Conservation (phyloP, 805 yeast species). For the Yarrowia sp. region DNA sequence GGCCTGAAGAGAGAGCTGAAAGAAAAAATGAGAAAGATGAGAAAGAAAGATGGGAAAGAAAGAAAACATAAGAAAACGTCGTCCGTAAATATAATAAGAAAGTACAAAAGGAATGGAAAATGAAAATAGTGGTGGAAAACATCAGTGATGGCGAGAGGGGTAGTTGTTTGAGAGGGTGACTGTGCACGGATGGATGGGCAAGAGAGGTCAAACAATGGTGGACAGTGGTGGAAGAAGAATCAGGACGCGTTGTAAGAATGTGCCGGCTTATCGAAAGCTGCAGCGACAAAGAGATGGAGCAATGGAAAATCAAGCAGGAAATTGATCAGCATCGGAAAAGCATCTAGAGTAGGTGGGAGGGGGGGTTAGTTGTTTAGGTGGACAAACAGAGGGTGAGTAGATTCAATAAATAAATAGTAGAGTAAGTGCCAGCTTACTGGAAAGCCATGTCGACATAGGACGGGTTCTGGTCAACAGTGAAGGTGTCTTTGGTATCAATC, state of each 20-base stretch:
- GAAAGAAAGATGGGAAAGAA: neutral
- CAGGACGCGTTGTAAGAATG: neutral
- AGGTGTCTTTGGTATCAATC: constrained; percentile 33
- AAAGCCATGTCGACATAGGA: constrained; percentile 13
- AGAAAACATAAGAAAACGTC: neutral
- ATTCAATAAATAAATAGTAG: constrained; percentile 24
- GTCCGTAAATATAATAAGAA: constrained; percentile 3
- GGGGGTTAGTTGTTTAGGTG: constrained; percentile 15
- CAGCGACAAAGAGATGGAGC: constrained; percentile 13
- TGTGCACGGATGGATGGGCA: constrained; percentile 11
- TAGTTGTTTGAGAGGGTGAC: no score
- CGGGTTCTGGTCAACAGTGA: constrained; percentile 22
- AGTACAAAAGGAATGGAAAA: neutral
- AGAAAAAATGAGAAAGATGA: no score
- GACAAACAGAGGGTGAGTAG: constrained; percentile 33
- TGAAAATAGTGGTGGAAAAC: neutral
- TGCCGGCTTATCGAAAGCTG: constrained; percentile 20
- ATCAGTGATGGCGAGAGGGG: no score
- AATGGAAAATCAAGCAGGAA: constrained; percentile 3
- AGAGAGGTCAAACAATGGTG: neutral
- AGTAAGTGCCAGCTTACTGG: constrained; percentile 37
- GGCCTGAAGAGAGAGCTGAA: neutral
- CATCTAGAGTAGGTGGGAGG: constrained; percentile 10
- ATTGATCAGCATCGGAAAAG: neutral
- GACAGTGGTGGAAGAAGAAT: neutral